These are phyloP conservation scores for Myriosclerotinia duriaeana DNA, from an alignment of 2,329 filamentous ascomycete species.

Conservation along the genomic window DNA sequence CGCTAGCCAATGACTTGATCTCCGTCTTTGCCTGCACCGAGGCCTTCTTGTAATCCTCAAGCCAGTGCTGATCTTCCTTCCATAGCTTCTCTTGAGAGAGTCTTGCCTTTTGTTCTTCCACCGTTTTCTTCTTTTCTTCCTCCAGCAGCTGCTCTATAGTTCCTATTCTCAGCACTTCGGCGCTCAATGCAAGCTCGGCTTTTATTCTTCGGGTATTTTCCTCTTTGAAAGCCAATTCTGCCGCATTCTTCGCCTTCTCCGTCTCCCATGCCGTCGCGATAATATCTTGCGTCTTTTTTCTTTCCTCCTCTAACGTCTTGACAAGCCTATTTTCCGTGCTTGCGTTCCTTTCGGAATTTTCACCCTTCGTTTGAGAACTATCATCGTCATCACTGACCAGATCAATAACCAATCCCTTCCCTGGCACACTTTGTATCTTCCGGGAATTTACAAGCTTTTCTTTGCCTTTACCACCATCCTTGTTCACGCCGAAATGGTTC, in stretches of 20 bases:
- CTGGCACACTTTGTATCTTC: not conserved
- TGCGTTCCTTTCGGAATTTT: no score
- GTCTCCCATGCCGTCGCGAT: not conserved
- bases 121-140: not conserved
- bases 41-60: not conserved
- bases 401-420: conserved; percentile 11
- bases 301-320: not conserved
- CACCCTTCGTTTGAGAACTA: not conserved
- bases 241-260: not conserved
- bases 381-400: conserved; percentile 14
- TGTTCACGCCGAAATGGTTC: not conserved
- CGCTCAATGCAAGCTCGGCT: not conserved
- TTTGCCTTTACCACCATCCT: not conserved
- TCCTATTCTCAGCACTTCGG: not conserved
- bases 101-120: not conserved
- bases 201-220: not conserved
- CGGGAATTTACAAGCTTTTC: not conserved
- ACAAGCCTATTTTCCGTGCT: not conserved
- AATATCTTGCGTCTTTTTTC: not conserved
- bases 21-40: not conserved
- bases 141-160: not conserved
- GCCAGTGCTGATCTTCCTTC: not conserved
- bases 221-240: not conserved
- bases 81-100: not conserved
- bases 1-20: not conserved